Base-by-base conservation (phyloP, 331 rosid species). In the Phaseolus coccineus region DNA sequence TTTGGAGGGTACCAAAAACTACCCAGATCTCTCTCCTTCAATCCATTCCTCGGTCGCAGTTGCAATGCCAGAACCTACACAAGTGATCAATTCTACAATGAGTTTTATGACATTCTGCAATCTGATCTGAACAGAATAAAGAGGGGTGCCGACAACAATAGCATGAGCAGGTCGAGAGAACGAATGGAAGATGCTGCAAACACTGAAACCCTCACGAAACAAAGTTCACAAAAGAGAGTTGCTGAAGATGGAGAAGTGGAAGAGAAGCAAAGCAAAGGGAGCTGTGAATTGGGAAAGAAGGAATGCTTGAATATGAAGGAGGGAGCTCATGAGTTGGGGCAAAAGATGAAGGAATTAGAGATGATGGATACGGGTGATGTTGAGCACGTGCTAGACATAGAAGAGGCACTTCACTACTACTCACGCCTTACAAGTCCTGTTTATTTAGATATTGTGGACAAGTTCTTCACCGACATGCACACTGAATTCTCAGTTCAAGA, bases 341-440 rank as follows among this genome's bases (percentile, higher is more conserved):
- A 87, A 57, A 93, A 88, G 88, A 93, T 93, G 91, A 91, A 88
- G 89, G 99, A 96, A 22, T 84, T 91, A 82, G 99, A 96, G 80
- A 90, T 90, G 93, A 71, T 87, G 68, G 94, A 93, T 70, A 67
- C 91, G 24, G 81, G 89, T 69, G 98, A 96, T 86, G 83, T 93
- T 83, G 98, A 96, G 70, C 98, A 96, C 37, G 96, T 84, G 55
- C 52, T 96, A 69, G 99, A 96, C 72, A 85, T 96, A 31, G 99
- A 93, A 88, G 99, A 96, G 77, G 99, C 98, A 57, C 85, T 96
- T 2, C 99, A 96, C 73, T 96, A 96, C 84, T 93, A 96, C 81
- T 96, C 98, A 76, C 88, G 98, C 51, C 96, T 95, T 37, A 93
- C 76, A 25, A 95, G 99, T 77, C 98, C 99, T 19, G 94, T 88